A percentile compares a stretch with the other conserved stretches of the same genome.
Conservation (phyloP, 169 alveolate genomes). For the Blepharisma undulans region DNA sequence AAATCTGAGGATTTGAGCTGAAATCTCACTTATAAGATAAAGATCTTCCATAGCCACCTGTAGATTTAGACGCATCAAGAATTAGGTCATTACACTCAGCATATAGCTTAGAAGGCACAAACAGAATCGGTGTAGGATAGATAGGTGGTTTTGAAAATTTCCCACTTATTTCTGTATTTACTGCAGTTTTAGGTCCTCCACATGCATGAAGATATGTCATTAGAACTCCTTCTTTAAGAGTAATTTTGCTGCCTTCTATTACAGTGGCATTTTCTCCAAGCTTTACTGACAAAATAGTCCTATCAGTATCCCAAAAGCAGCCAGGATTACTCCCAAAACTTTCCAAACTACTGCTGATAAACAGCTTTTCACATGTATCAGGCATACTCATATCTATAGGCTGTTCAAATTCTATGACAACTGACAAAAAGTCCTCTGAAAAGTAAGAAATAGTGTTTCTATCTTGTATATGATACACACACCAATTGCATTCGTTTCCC, state of each 20-base stretch:
- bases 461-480: background rate
- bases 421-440: background rate
- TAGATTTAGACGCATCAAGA: background rate
- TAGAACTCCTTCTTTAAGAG: background rate
- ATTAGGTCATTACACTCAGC: background rate
- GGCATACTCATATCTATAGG: background rate
- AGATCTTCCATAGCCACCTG: background rate
- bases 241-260: background rate
- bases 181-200: background rate
- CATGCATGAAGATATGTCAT: background rate
- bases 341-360: background rate
- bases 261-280: background rate
- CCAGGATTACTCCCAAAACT: background rate
- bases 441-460: background rate
- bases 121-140: background rate
- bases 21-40: background rate
- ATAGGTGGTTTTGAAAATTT: background rate
- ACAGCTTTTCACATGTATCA: background rate
- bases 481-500: background rate
- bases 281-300: background rate
- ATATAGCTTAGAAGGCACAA: background rate
- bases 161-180: background rate
- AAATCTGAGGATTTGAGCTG: too few relatives aligned
- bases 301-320: background rate
- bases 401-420: background rate